phyloP scores from a whole-genome alignment of 2,329 filamentous ascomycete genomes.

The Cytospora chrysosperma region DNA sequence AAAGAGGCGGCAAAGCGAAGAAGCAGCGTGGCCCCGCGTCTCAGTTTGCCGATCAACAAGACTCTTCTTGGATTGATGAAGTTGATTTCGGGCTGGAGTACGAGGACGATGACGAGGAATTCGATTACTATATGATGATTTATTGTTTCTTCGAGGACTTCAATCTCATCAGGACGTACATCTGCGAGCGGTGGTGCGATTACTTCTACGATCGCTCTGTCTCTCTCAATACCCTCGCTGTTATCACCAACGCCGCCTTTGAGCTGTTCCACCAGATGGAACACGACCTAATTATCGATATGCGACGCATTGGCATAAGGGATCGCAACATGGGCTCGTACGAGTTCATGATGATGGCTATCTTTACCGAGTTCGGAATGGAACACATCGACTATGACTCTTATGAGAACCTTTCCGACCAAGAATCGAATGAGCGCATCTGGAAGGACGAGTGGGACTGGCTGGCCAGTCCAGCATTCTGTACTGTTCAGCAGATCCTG shows the following conservation, averaged over 20 bases:
- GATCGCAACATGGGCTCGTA: conserved; percentile 26
- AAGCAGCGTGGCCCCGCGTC: background rate
- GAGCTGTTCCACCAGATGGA: conserved; percentile 35
- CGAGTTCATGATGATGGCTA: conserved; percentile 29
- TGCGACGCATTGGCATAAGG: conserved; percentile 18
- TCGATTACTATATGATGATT: conserved; percentile 35
- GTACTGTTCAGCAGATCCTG: conserved; percentile 25
- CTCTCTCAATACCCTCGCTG: conserved; percentile 29
- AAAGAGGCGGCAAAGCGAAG: background rate
- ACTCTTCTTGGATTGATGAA: conserved; percentile 27
- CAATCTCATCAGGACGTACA: conserved; percentile 32
- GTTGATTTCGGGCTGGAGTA: conserved; percentile 26
- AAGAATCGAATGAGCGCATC: conserved; percentile 29
- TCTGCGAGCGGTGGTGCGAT: conserved; percentile 35
- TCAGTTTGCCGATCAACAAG: conserved; percentile 9
- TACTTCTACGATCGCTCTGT: conserved; percentile 32
- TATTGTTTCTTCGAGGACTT: conserved; percentile 38
- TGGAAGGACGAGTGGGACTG: conserved; percentile 32
- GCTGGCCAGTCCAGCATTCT: conserved; percentile 29
- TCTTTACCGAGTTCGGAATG: conserved; percentile 31
- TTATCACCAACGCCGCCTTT: conserved; percentile 35
- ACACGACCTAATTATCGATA: conserved; percentile 27
- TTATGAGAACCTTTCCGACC: conserved; percentile 23
- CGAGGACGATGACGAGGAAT: conserved; percentile 28
- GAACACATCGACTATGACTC: conserved; percentile 32